phyloP scores from a whole-genome alignment of 768 basidiomycete species.

The Auricularia sp. region DNA sequence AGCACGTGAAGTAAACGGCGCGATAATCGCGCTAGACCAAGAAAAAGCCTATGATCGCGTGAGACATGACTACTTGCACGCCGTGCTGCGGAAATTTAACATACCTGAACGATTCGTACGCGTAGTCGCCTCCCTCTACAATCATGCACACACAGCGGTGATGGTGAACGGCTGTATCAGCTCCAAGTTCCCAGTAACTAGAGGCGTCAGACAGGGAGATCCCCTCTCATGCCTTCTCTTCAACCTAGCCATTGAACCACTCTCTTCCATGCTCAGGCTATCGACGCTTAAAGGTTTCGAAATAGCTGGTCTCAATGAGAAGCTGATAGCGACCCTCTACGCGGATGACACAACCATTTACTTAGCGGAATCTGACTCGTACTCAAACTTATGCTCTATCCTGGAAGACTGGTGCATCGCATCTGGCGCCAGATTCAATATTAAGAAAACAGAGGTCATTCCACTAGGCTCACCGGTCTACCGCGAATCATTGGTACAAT shows the following conservation, averaged over 20 bases:
- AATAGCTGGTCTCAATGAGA: slow-evolving; percentile 8
- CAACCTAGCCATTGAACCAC: slow-evolving; percentile 10
- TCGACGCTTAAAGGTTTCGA: slow-evolving; percentile 12
- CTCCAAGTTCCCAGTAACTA: neutral
- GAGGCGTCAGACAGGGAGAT: slow-evolving; percentile 5
- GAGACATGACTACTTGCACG: slow-evolving; percentile 7
- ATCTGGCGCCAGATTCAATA: slow-evolving; percentile 33
- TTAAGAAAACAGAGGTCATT: slow-evolving; percentile 29
- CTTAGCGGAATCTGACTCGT: slow-evolving; percentile 21
- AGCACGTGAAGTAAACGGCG: neutral
- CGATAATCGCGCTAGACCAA: slow-evolving; percentile 10
- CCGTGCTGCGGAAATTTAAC: slow-evolving; percentile 5
- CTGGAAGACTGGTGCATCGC: slow-evolving; percentile 30
- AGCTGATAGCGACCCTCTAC: slow-evolving; percentile 25
- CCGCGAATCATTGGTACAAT: slow-evolving; percentile 8
- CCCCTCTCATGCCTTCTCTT: slow-evolving; percentile 12
- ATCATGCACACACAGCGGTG: neutral
- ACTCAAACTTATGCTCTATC: slow-evolving; percentile 15
- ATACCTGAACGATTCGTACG: neutral
- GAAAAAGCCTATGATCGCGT: slow-evolving; percentile 9
- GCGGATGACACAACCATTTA: slow-evolving; percentile 33
- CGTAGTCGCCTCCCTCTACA: neutral
- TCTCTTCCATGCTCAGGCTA: slow-evolving; percentile 12
- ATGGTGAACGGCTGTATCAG: neutral
- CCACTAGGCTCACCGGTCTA: slow-evolving; percentile 20